A percentile compares a stretch with the other conserved stretches of the same genome.
Evolutionary conservation across 1,284 basidiomycete genomes (phyloP).

Genomic region (Agroathelia rolfsii): DNA sequence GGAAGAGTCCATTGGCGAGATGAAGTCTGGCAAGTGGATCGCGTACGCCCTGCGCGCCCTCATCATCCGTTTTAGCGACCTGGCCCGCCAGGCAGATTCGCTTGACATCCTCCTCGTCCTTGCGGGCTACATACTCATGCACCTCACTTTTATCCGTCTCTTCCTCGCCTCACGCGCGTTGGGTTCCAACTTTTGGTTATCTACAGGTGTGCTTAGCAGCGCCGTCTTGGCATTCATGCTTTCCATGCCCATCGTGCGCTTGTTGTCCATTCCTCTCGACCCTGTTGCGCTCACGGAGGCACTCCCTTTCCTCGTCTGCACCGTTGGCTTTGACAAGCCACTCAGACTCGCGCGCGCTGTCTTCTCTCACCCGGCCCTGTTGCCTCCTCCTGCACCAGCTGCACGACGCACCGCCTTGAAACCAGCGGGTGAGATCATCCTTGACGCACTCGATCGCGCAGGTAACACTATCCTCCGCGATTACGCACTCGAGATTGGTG

Average conservation of each 20-base stretch:
- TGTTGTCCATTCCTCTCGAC: conserved; percentile 82
- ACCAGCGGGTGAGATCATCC: conserved; percentile 77
- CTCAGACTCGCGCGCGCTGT: conserved; percentile 86
- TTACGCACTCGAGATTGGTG: conserved; percentile 87
- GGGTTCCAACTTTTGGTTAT: conserved; percentile 86
- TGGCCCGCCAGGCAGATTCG: conserved; percentile 87
- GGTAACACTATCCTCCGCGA: conserved; percentile 86
- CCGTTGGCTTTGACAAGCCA: conserved; percentile 97
- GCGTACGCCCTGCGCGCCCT: conserved; percentile 78
- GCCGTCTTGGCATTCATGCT: conserved; percentile 85
- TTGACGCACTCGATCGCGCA: conserved; percentile 71
- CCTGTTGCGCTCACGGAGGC: conserved; percentile 92
- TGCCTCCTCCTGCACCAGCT: conserved; percentile 18
- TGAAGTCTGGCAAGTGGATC: conserved; percentile 77
- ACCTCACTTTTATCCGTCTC: conserved; percentile 86
- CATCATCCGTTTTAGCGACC: conserved; percentile 76
- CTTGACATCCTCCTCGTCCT: conserved; percentile 94
- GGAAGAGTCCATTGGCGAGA: conserved; percentile 45
- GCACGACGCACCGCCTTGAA: conserved; percentile 39
- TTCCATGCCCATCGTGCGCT: conserved; percentile 77
- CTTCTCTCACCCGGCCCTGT: conserved; percentile 70
- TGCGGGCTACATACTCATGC: conserved; percentile 95
- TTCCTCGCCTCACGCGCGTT: conserved; percentile 81
- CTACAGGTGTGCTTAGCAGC: conserved; percentile 75
- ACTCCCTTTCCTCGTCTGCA: conserved; percentile 94